These are phyloP conservation scores for Sinapis alba DNA, from an alignment of 441 rosid species.

Conservation along the genomic window DNA sequence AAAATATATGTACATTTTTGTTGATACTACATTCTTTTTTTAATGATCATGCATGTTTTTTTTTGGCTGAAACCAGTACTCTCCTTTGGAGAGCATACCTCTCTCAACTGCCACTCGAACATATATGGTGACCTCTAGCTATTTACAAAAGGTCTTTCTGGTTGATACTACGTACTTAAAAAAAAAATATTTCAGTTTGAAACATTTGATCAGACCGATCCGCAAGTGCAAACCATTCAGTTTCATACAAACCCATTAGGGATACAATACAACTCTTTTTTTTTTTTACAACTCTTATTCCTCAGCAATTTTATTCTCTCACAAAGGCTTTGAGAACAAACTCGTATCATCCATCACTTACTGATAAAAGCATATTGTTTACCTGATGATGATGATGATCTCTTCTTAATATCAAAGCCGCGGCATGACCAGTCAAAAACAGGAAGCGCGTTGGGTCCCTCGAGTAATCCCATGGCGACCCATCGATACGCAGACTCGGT, in stretches of 20 bases:
- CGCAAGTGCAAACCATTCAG: not conserved
- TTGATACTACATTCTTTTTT: too few relatives aligned
- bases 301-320: constrained; percentile 1
- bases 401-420: not conserved
- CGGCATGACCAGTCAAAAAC: constrained; percentile 16
- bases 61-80: too few relatives aligned
- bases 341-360: not conserved
- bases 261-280: not conserved
- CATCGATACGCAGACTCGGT: constrained; percentile 45
- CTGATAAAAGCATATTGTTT: constrained; percentile 4
- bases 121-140: too few relatives aligned
- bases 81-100: too few relatives aligned
- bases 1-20: too few relatives aligned
- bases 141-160: too few relatives aligned
- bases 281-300: not conserved
- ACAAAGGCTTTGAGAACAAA: not conserved
- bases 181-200: not conserved
- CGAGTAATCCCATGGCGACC: constrained; percentile 21
- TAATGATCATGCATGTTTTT: too few relatives aligned
- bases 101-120: too few relatives aligned
- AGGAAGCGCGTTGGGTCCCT: constrained; percentile 24
- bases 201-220: not conserved
- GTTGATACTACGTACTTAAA: too few relatives aligned
- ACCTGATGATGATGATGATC: constrained; percentile 1
- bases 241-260: not conserved